Evolutionary conservation across 805 yeast species (phyloP), one percentile per base, ranked within the genome.

Genomic region (Kuraishia hungarica): DNA sequence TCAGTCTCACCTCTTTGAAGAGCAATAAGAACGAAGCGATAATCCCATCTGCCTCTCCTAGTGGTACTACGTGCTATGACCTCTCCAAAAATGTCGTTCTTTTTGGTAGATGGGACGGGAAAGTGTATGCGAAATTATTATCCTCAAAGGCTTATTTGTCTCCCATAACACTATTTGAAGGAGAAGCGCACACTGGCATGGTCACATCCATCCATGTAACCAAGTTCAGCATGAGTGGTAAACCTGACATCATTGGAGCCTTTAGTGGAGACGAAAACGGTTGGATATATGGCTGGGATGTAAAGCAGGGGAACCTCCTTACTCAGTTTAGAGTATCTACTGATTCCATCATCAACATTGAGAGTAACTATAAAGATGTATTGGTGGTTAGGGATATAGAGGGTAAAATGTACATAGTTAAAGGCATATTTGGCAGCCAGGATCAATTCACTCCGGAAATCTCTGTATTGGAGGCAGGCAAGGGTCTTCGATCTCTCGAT

Each of bases 51-150:
- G 23, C 46, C 8, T 59, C 64, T 19, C 72, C 72, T 2, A 62
- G 67, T 48, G 71, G 69, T 4, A 61, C 67, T 1, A 65, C 71
- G 3, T 58, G 67, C 6, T 71, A 60, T 54, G 63, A 65, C 21
- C 51, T 69, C 53, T 60, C 67, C 51, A 57, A 60, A 20, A 64
- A 64, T 55, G 57, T 60, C 21, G 52, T 69, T 2, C 56, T 65
- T 0, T 67, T 66, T 55, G 74, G 73, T 8, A 59, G 68, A 54
- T 68, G 70, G 69, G 71, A 70, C 59, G 71, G 72, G 26, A 60
- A 62, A 28, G 61, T 71, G 1, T 62, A 39, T n/a, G 67, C 67
- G 17, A 53, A 53, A 21, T 48, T 51, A 21, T 28, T 60, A 5
- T 15, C 26, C 11, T 15, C 47, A 53, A n/a, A 53, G 39, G 51